These are phyloP conservation scores for Aspergillus candidus DNA, from an alignment of 2,329 filamentous ascomycete genomes.

Conservation along the genomic window DNA sequence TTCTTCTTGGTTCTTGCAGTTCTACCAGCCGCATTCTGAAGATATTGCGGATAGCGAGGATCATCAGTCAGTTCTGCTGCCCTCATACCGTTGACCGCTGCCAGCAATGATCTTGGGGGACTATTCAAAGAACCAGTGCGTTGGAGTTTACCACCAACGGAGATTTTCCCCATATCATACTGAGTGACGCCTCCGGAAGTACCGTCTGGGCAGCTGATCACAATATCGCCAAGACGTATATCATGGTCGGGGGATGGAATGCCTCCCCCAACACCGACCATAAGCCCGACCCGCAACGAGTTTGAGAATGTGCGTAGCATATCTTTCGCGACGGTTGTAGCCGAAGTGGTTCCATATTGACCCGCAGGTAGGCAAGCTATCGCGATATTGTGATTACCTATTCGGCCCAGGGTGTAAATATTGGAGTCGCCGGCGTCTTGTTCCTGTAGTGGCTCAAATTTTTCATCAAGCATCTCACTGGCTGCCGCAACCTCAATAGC, in stretches of 20 bases:
- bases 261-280: constrained; percentile 21
- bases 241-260: constrained; percentile 15
- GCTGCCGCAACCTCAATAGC: not conserved
- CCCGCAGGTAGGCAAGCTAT: constrained; percentile 1
- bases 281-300: constrained; percentile 12
- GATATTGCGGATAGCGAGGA: constrained; percentile 8
- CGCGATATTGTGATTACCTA: not conserved
- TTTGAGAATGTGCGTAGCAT: constrained; percentile 11
- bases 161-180: constrained; percentile 19
- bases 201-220: constrained; percentile 15
- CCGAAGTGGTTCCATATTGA: constrained; percentile 8
- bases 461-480: not conserved
- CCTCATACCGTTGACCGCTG: constrained; percentile 3
- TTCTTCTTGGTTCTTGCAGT: not conserved
- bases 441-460: not conserved
- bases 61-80: constrained; percentile 4
- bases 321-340: constrained; percentile 9
- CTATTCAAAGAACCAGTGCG: constrained; percentile 11
- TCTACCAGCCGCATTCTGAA: constrained; percentile 3
- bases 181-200: constrained; percentile 18
- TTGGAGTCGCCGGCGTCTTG: not conserved
- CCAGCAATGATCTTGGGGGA: constrained; percentile 11
- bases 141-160: constrained; percentile 5
- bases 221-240: constrained; percentile 25
- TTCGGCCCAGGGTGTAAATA: not conserved